Conservation (phyloP, 371 early-diverging fungal genomes). For the Batkoa obscura region DNA sequence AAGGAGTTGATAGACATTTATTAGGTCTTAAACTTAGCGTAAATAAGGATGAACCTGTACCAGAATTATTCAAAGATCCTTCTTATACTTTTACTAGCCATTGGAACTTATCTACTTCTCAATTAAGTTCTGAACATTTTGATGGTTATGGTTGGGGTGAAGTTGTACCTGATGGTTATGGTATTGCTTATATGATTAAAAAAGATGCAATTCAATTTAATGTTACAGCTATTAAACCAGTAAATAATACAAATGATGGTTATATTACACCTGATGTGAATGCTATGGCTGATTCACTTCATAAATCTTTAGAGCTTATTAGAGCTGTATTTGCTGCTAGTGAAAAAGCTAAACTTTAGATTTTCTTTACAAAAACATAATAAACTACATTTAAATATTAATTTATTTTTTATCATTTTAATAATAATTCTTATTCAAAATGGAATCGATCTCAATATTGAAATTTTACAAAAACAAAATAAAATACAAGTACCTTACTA, state of each 20-base stretch:
- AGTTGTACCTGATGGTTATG: conserved; percentile 90
- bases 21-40: conserved; percentile 52
- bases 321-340: no score
- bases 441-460: no score
- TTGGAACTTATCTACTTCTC: conserved; percentile 89
- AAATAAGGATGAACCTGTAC: conserved; percentile 47
- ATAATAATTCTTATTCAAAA: no score
- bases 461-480: no score
- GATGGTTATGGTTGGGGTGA: conserved; percentile 92
- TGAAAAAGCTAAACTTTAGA: no score
- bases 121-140: conserved; percentile 77
- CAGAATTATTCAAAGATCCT: conserved; percentile 68
- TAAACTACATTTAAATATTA: no score
- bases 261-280: background rate
- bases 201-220: conserved; percentile 65
- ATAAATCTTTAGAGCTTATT: background rate
- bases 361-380: no score
- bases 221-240: conserved; percentile 47
- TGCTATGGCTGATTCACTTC: background rate
- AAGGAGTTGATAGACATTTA: conserved; percentile 84
- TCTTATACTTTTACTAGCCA: conserved; percentile 56
- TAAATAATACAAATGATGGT: conserved; percentile 15
- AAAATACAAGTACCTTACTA: no score
- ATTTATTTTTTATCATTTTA: no score
- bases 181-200: conserved; percentile 87